phyloP scores from a whole-genome alignment of 345 rosid genomes.

The Reutealis trisperma region DNA sequence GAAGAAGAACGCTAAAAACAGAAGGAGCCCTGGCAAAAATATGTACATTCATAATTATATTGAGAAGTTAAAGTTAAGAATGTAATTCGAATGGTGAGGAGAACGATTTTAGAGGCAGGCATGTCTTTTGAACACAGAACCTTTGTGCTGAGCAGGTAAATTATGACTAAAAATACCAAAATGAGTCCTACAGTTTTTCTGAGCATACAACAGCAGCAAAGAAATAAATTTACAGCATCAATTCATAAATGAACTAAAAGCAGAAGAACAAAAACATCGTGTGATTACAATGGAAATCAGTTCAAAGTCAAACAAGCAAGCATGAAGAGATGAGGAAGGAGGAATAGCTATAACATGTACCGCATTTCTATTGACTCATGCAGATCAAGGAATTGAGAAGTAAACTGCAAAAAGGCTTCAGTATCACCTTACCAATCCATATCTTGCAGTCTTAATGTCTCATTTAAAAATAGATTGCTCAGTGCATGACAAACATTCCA shows the following conservation, averaged over 20 bases:
- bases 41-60: background rate
- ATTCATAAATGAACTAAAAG: background rate
- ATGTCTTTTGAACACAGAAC: background rate
- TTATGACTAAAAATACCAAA: constrained; percentile 2
- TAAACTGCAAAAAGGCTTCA: background rate
- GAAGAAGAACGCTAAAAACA: constrained; percentile 74
- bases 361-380: background rate
- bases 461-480: constrained; percentile 79
- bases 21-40: constrained; percentile 78
- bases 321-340: background rate
- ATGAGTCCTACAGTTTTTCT: background rate
- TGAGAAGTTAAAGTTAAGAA: background rate
- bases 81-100: background rate
- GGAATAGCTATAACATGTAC: background rate
- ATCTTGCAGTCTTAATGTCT: constrained; percentile 69
- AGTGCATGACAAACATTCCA: constrained; percentile 97
- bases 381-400: constrained; percentile 4
- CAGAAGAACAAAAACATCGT: background rate
- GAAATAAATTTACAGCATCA: background rate
- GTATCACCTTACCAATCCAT: constrained; percentile 71
- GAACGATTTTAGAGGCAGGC: background rate
- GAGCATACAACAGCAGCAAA: background rate
- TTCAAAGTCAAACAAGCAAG: background rate
- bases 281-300: background rate
- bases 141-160: background rate